Conservation (phyloP, 23 red algal genomes). For the Pyropia yezoensis region DNA sequence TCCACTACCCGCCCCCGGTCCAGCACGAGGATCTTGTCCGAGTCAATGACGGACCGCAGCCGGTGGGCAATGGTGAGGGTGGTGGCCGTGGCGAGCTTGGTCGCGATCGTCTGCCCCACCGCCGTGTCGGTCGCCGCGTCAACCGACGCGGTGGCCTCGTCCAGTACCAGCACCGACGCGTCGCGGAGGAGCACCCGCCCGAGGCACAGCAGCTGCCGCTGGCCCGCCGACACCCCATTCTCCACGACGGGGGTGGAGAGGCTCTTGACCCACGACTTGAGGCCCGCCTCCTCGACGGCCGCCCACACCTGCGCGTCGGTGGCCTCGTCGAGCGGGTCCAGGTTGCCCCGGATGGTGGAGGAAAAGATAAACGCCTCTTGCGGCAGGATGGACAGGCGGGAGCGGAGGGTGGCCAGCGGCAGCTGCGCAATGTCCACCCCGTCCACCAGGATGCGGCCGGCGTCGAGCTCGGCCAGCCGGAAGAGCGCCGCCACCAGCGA, state of each 20-base stretch:
- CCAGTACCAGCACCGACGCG: slow-evolving; percentile 63
- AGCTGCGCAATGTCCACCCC: slow-evolving; percentile 42
- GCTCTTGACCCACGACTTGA: neutral
- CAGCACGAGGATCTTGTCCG: slow-evolving; percentile 80
- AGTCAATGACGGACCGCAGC: slow-evolving; percentile 64
- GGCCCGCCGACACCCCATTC: slow-evolving; percentile 53
- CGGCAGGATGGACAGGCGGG: slow-evolving; percentile 64
- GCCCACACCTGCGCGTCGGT: slow-evolving; percentile 46
- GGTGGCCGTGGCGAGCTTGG: slow-evolving; percentile 58
- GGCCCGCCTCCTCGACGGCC: slow-evolving; percentile 45
- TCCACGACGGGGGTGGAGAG: slow-evolving; percentile 9
- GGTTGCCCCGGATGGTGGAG: slow-evolving; percentile 69
- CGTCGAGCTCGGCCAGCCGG: slow-evolving; percentile 44
- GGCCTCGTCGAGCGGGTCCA: slow-evolving; percentile 71
- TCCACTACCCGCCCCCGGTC: slow-evolving; percentile 76
- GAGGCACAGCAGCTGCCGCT: slow-evolving; percentile 82
- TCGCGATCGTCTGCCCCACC: slow-evolving; percentile 60
- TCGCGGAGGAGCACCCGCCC: slow-evolving; percentile 68
- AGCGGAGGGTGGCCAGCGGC: slow-evolving; percentile 50
- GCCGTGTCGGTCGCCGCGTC: slow-evolving; percentile 52
- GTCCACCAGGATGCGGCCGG: slow-evolving; percentile 69
- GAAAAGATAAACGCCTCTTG: slow-evolving; percentile 85
- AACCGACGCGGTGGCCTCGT: slow-evolving; percentile 79
- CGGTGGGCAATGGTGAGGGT: slow-evolving; percentile 87
- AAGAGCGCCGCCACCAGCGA: slow-evolving; percentile 62